phyloP scores from a whole-genome alignment of 257 asterid species.

The Solanum gandarillasii region DNA sequence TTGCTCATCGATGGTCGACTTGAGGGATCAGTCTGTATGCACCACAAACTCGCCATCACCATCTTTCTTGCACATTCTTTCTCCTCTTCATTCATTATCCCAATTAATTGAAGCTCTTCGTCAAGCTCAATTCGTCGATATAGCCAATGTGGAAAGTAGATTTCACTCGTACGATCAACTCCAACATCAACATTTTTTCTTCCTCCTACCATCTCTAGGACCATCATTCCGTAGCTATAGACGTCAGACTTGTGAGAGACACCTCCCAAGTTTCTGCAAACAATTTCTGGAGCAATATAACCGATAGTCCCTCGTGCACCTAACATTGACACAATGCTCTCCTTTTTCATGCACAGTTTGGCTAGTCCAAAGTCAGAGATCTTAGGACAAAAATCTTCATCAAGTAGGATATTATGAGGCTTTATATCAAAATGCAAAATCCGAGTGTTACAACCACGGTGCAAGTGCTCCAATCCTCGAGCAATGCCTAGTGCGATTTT shows the following conservation, averaged over 20 bases:
- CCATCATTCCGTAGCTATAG: constrained; percentile 26
- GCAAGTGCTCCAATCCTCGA: constrained; percentile 28
- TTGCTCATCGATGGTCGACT: constrained; percentile 18
- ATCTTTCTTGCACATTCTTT: background rate
- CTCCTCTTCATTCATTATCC: no score
- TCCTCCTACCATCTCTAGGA: no score
- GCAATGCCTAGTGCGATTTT: constrained; percentile 15
- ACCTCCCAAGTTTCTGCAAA: constrained; percentile 13
- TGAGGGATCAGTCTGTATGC: constrained; percentile 28
- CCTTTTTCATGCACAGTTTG: constrained; percentile 2
- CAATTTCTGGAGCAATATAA: constrained; percentile 19
- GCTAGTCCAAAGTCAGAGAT: constrained; percentile 29
- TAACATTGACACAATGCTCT: background rate
- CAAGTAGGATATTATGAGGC: constrained; percentile 30
- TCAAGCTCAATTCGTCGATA: no score
- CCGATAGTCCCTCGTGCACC: constrained; percentile 17
- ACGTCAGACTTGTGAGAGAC: constrained; percentile 33
- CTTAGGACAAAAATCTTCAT: constrained; percentile 14
- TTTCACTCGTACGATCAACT: no score
- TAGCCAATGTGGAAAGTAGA: no score
- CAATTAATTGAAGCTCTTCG: no score
- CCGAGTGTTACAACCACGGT: constrained; percentile 16
- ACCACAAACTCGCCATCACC: constrained; percentile 34
- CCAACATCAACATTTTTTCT: no score
- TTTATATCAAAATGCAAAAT: constrained; percentile 26